phyloP scores from a whole-genome alignment of 768 basidiomycete genomes.

The Leccinum incarnatum region DNA sequence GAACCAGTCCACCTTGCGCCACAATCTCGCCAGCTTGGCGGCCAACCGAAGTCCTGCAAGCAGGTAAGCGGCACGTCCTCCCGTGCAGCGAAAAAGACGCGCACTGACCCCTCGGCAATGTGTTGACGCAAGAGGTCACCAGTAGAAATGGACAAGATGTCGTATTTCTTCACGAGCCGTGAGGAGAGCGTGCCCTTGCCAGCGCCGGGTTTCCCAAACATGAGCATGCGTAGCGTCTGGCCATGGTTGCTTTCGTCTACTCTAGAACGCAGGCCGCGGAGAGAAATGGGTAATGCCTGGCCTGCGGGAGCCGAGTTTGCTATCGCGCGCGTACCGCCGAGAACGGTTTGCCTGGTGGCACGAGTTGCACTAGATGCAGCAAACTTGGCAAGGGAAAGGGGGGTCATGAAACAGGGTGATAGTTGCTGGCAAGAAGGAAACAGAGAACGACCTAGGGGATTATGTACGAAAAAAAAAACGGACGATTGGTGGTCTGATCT shows the following conservation, averaged over 20 bases:
- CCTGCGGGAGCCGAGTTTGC: slow-evolving; percentile 30
- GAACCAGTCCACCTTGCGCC: slow-evolving; percentile 70
- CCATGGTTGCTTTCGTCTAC: slow-evolving; percentile 20
- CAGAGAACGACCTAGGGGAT: not conserved
- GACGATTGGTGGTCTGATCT: slow-evolving; percentile 1
- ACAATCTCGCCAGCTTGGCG: slow-evolving; percentile 74
- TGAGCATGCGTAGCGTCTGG: slow-evolving; percentile 45
- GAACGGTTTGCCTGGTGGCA: not conserved
- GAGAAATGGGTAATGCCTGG: slow-evolving; percentile 51
- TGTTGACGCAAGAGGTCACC: slow-evolving; percentile 87
- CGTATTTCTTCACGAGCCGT: slow-evolving; percentile 76
- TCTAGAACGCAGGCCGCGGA: slow-evolving; percentile 41
- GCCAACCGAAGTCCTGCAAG: slow-evolving; percentile 63
- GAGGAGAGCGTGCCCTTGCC: slow-evolving; percentile 84
- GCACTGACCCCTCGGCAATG: slow-evolving; percentile 52
- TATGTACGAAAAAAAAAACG: slow-evolving; percentile 18
- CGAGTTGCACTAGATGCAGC: slow-evolving; percentile 8
- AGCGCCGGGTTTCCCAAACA: slow-evolving; percentile 64
- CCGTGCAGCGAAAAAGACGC: not conserved
- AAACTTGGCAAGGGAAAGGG: slow-evolving; percentile 15
- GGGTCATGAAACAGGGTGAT: slow-evolving; percentile 17
- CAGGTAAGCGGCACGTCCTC: not conserved
- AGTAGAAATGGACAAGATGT: slow-evolving; percentile 73
- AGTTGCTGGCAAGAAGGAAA: not conserved
- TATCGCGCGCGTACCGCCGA: slow-evolving; percentile 25